Conservation (phyloP, 2,329 filamentous ascomycete species). For the Trichoderma atroviride region DNA sequence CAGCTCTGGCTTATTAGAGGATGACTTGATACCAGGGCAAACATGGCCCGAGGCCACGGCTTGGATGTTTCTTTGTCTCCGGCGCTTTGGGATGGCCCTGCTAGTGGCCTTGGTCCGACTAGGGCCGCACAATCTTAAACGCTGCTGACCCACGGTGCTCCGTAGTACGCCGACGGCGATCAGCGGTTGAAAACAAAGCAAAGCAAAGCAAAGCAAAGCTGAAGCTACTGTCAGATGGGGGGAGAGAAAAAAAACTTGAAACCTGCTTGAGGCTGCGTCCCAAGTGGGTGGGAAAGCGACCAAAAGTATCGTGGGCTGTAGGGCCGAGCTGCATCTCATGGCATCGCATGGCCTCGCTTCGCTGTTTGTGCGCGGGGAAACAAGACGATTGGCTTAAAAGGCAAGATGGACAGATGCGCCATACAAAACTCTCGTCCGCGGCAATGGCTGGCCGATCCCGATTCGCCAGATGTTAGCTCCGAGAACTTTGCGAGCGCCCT, state of each 20-base stretch:
- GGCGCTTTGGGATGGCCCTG: constrained; percentile 22
- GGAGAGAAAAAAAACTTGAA: too few species aligned
- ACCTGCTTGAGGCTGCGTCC: neutral
- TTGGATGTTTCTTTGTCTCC: neutral
- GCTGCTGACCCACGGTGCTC: constrained; percentile 8
- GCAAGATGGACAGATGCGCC: neutral
- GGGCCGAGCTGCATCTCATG: neutral
- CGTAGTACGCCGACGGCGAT: constrained; percentile 16
- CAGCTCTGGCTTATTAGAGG: neutral
- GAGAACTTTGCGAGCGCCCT: neutral
- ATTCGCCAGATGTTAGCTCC: neutral
- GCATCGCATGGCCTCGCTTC: neutral
- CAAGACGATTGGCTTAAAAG: neutral
- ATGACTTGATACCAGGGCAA: neutral
- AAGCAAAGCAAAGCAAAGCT: neutral
- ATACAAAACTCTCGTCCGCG: neutral
- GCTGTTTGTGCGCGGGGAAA: neutral
- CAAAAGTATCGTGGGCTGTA: neutral
- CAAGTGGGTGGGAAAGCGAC: neutral
- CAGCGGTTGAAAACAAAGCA: neutral
- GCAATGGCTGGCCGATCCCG: neutral
- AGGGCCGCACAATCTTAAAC: constrained; percentile 6
- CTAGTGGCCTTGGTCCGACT: neutral
- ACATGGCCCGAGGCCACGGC: neutral
- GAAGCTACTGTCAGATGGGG: neutral